Conservation (phyloP, 129 eudicot species). For the Lactuca saligna region DNA sequence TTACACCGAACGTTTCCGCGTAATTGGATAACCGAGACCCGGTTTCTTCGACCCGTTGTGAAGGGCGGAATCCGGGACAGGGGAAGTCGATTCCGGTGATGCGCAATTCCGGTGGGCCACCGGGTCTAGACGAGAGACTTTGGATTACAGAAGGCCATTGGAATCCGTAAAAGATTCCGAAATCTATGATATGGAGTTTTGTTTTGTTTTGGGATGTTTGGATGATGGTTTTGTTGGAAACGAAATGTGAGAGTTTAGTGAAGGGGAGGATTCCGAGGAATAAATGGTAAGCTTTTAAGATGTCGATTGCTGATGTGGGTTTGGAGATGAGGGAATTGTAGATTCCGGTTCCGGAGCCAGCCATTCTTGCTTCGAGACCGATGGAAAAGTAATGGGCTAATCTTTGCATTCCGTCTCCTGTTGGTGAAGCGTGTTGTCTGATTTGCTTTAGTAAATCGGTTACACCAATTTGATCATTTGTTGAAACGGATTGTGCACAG, state of each 20-base stretch:
- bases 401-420: constrained; percentile 86
- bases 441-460: constrained; percentile 56
- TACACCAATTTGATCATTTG: constrained; percentile 56
- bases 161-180: constrained; percentile 74
- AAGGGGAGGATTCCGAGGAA: constrained; percentile 59
- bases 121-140: constrained; percentile 56
- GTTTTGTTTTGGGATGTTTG: constrained; percentile 44
- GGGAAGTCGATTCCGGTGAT: constrained; percentile 83
- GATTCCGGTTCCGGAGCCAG: constrained; percentile 68
- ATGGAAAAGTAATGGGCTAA: constrained; percentile 72
- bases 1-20: constrained; percentile 64
- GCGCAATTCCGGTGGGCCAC: constrained; percentile 75
- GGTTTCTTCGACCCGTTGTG: constrained; percentile 77
- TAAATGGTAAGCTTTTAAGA: constrained; percentile 70
- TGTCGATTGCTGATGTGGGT: constrained; percentile 62
- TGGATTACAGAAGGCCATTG: constrained; percentile 78
- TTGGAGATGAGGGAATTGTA: constrained; percentile 45
- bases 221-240: constrained; percentile 61
- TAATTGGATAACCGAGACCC: constrained; percentile 64
- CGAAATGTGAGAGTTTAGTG: constrained; percentile 53
- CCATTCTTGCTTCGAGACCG: constrained; percentile 87
- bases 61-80: constrained; percentile 71
- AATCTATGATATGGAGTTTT: constrained; percentile 64
- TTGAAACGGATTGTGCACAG: constrained; percentile 79
- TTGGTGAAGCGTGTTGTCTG: constrained; percentile 66